Percentiles rank a stretch among this genome's conserved stretches.
Conservation (phyloP, 2,329 filamentous ascomycete genomes). For the Pseudocercospora vitis region DNA sequence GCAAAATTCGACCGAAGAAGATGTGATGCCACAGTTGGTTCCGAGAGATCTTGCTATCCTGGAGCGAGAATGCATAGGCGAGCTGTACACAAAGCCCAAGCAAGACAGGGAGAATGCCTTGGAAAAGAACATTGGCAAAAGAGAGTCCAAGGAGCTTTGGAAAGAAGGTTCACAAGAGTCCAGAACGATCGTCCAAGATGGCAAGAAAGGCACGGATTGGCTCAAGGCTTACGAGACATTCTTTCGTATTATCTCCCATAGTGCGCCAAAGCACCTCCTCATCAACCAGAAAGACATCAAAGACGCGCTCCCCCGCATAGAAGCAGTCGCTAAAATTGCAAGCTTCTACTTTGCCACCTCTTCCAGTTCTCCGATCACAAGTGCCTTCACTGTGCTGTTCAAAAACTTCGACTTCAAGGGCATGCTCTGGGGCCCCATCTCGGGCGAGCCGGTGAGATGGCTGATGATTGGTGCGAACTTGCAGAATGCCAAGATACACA, state of each 20-base stretch:
- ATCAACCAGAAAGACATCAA: slow-evolving; percentile 26
- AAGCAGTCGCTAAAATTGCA: slow-evolving; percentile 35
- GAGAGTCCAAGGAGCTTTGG: too few relatives aligned
- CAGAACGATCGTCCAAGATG: background rate
- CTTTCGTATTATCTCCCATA: slow-evolving; percentile 32
- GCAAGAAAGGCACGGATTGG: slow-evolving; percentile 16
- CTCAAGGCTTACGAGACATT: slow-evolving; percentile 25
- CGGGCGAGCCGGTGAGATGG: slow-evolving; percentile 37
- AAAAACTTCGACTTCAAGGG: slow-evolving; percentile 29
- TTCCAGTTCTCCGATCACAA: slow-evolving; percentile 25
- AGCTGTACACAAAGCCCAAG: background rate
- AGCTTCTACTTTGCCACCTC: slow-evolving; percentile 27
- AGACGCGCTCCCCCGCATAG: slow-evolving; percentile 30
- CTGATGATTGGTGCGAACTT: slow-evolving; percentile 35
- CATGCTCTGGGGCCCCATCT: slow-evolving; percentile 37
- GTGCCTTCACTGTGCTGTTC: slow-evolving; percentile 21
- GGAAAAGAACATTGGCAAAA: too few relatives aligned
- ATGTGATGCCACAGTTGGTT: background rate
- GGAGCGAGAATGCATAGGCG: background rate
- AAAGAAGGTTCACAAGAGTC: too few relatives aligned
- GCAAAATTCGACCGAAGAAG: background rate
- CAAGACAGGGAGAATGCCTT: background rate
- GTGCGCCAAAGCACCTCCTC: slow-evolving; percentile 30
- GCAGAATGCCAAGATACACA: slow-evolving; percentile 36
- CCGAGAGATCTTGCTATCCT: background rate